Percentiles rank a stretch among this genome's conserved stretches.
Evolutionary conservation across 2,329 filamentous ascomycete genomes (phyloP).

Genomic region (Calonectria hongkongensis): DNA sequence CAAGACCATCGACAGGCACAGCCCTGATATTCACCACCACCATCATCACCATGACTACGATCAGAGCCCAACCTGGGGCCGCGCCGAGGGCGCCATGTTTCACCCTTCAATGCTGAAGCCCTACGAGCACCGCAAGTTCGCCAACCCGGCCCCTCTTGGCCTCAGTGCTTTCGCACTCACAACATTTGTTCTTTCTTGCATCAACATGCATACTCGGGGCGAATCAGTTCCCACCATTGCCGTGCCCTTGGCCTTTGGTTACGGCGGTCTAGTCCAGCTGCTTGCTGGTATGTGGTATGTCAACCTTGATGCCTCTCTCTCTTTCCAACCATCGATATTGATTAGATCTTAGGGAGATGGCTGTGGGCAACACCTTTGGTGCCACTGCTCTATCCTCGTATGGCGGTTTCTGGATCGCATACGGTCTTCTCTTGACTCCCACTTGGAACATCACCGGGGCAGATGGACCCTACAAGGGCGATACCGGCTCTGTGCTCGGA

Average conservation of each 20-base stretch:
- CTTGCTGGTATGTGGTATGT: conserved; percentile 90
- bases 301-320: background rate
- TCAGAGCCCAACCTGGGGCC: conserved; percentile 50
- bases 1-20: conserved; percentile 51
- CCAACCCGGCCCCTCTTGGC: conserved; percentile 86
- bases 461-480: conserved; percentile 67
- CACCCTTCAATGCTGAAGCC: conserved; percentile 81
- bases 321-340: conserved; percentile 18
- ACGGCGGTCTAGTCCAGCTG: conserved; percentile 84
- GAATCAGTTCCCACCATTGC: conserved; percentile 79
- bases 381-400: conserved; percentile 88
- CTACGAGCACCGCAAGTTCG: conserved; percentile 81
- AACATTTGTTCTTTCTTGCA: conserved; percentile 84
- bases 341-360: conserved; percentile 81
- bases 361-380: conserved; percentile 90
- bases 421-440: conserved; percentile 83
- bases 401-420: conserved; percentile 88
- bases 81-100: conserved; percentile 82
- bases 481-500: conserved; percentile 76
- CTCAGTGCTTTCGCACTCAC: conserved; percentile 88
- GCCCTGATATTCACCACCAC: conserved; percentile 43
- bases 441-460: conserved; percentile 74
- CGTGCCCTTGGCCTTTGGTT: conserved; percentile 81
- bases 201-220: conserved; percentile 81
- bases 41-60: conserved; percentile 55